Evolutionary conservation across 768 basidiomycete genomes (phyloP), one percentile per base, ranked within the genome.

Genomic region (Pulveroboletus frians): DNA sequence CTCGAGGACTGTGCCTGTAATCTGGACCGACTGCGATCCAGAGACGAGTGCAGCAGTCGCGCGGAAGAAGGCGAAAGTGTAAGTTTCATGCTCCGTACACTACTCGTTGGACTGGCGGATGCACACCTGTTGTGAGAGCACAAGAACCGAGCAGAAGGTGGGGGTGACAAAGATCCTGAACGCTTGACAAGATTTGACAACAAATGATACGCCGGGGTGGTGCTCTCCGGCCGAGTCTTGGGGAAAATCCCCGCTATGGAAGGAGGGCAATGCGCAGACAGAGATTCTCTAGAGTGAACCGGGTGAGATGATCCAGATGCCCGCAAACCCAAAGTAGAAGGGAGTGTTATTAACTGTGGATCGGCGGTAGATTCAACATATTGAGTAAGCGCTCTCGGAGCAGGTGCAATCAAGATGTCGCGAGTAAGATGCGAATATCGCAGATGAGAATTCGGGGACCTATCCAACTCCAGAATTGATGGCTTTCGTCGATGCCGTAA

Each of bases 351-450:
- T 8, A 69, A 56, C n/a, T 73, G 69, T 13, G 75, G 70, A 56
- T 81, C 78, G 23, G 76, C 67, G 4, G 74, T 71, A 9, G 82
- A 79, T 45, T 77, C 82, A 32, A 85, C 74, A 58, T 83, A 88
- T 64, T 87, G 83, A 2, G 88, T 89, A 32, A 91, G 60, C 2
- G 88, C 85, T 34, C 86, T 76, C 2, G 88, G 86, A 9, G 88
- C 76, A 23, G 81, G 85, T 0, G 86, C 69, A 46, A 89, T 68
- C 27, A 88, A 75, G 40, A 75, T 65, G 36, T 73, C 72, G 21
- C 83, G 77, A 38, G 73, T 70, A 46, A 76, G 76, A 39, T 68
- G 70, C 2, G 79, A 78, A 34, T 79, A 74, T 46, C 73, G 74
- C 17, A 87, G 67, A 18, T 78, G 73, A 14, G 63, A 58, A 46